Evolutionary conservation across 2,329 filamentous ascomycete genomes (phyloP).

Genomic region (Xylariaceae sp.): DNA sequence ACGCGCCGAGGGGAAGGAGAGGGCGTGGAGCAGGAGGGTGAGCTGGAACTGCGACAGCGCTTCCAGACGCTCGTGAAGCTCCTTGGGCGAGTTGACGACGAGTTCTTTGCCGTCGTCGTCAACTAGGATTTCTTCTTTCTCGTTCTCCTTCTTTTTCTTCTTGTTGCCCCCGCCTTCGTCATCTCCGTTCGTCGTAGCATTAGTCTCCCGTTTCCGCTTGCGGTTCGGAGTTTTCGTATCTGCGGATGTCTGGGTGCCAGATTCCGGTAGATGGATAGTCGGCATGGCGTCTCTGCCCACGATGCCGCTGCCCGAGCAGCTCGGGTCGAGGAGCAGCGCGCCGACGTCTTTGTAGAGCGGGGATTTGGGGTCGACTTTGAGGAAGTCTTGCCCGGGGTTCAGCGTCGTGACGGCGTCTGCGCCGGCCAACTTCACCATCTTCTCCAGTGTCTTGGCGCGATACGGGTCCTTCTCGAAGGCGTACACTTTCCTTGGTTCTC

Average conservation of each 20-base stretch:
- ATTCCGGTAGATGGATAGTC: conserved; percentile 52
- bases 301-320: conserved; percentile 93
- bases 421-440: conserved; percentile 78
- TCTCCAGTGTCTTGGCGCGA: conserved; percentile 69
- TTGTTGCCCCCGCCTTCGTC: background rate
- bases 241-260: conserved; percentile 36
- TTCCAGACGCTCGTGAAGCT: conserved; percentile 27
- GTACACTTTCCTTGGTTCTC: conserved; percentile 49
- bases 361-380: conserved; percentile 63
- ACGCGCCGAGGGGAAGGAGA: conserved; percentile 68
- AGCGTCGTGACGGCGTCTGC: conserved; percentile 62
- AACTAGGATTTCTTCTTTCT: conserved; percentile 34
- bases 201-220: conserved; percentile 45
- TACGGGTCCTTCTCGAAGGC: conserved; percentile 73
- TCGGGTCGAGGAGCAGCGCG: conserved; percentile 82
- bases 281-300: conserved; percentile 79
- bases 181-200: conserved; percentile 19
- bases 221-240: conserved; percentile 26
- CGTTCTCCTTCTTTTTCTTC: background rate
- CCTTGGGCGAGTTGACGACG: conserved; percentile 46
- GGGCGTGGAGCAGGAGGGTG: conserved; percentile 74
- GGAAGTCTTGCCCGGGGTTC: conserved; percentile 72
- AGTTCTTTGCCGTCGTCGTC: conserved; percentile 54
- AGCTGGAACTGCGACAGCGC: conserved; percentile 72
- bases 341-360: conserved; percentile 64